Base-by-base conservation (phyloP, 805 yeast genomes). In the Hanseniaspora valbyensis region DNA sequence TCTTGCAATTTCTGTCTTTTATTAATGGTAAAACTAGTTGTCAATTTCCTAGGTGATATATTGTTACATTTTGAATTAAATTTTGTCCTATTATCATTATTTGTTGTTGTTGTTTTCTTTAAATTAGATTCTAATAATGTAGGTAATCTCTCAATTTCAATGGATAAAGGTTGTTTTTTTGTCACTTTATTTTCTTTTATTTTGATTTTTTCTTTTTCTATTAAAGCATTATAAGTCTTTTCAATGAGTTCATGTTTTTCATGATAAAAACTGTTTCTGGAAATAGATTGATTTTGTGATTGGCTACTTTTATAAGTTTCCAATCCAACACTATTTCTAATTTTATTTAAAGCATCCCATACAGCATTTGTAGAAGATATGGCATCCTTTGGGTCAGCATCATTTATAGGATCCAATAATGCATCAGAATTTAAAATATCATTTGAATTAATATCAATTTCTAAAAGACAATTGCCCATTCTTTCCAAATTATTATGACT, bases 391-490 rank as follows among this genome's bases (percentile, higher is more conserved):
- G 50, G 50, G 1, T 42, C 38, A 14, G 14, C 6, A 9, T n/a
- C 19, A 3, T 40, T 22, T 8, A 14, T 19, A n/a, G 49, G 50
- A 50, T 7, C 33, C 28, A 52, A 6, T 57, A 80, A 74, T 48
- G 71, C 69, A 51, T 70, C 63, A 55, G 48, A 64, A 60, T 89
- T 88, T 8, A 65, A 29, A 12, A 90, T 81, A 61, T 72, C 66
- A n/a, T 67, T 71, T 0, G 87, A 80, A 5, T 70, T 57, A 0
- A 81, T 66, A 61, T 90, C 96, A 13, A 88, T 59, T 60, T 90
- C 97, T 4, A 87, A 60, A 9, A 80, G 65, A 4, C 81, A 70
- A 53, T 76, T 69, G 0, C 88, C 83, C 49, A 78, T 74, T 52
- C 94, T 66, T 1, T 75, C 72, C 52, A 66, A 58, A 3, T 40